Conservation (phyloP, 75 land plant species). For the Pinus taeda region DNA sequence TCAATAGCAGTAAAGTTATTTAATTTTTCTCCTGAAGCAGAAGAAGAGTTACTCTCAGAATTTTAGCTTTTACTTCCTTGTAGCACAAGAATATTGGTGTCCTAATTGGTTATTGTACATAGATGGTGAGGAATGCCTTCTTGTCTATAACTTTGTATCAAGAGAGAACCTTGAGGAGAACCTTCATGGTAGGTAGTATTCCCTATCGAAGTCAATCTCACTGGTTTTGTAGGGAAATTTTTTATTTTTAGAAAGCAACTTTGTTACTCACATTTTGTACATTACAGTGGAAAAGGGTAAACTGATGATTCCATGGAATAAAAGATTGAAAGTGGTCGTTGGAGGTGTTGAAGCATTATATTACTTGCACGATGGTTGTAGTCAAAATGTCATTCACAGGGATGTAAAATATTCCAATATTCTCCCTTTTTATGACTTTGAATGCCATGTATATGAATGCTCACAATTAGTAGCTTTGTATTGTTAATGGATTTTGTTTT, state of each 20-base stretch:
- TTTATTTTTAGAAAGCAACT: not conserved
- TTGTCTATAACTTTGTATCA: conserved; percentile 49
- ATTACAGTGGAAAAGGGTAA: conserved; percentile 30
- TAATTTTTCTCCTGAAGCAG: conserved; percentile 29
- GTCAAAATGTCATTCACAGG: conserved; percentile 53
- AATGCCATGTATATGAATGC: conserved; percentile 44
- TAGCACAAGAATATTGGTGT: conserved; percentile 47
- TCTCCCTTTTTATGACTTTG: conserved; percentile 48
- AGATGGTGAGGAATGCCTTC: conserved; percentile 19
- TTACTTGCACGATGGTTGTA: conserved; percentile 46
- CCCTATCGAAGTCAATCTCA: not conserved
- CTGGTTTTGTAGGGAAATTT: not conserved
- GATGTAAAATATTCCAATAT: conserved; percentile 77
- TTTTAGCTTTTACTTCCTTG: conserved; percentile 40
- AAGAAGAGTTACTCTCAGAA: conserved; percentile 51
- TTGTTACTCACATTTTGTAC: not conserved
- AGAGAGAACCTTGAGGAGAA: conserved; percentile 59
- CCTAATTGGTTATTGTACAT: conserved; percentile 51
- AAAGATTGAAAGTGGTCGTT: conserved; percentile 56
- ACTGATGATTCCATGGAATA: conserved; percentile 47
- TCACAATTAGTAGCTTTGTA: not conserved
- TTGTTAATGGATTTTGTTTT: not conserved
- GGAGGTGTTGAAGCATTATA: conserved; percentile 61
- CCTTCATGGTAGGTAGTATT: conserved; percentile 31
- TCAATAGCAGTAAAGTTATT: conserved; percentile 51